Base-by-base conservation (phyloP, 768 basidiomycete genomes). In the Pholiota conissans region DNA sequence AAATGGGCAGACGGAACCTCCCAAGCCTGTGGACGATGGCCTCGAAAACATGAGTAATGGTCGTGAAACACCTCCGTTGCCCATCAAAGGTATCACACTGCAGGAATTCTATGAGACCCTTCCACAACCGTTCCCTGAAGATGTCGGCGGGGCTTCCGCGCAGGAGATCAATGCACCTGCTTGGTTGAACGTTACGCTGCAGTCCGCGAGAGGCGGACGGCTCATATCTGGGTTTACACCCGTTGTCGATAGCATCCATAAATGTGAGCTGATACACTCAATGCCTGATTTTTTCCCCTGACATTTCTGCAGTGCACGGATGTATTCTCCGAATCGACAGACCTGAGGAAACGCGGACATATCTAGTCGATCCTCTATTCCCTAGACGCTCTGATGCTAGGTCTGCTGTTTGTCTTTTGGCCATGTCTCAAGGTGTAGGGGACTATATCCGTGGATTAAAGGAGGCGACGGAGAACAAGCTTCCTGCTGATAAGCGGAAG, bases 301-400 rank as follows among this genome's bases (percentile, higher is more conserved):
- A 49, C 48, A 53, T 56, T 49, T 45, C 34, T 3, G 51, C 37
- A 87, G 84, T 84, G 13, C 82, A 86, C 35, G 88, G 88, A 3
- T 86, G 83, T 65, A 68, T 90, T 10, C 74, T 90, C 39, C 83
- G 84, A 26, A 61, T 91, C 5, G 76, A 79, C 39, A 79, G 81
- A 26, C 80, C 82, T 2, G 74, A 71, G 4, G 79, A 82, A 55
- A 79, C 76, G 34, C 76, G 73, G 40, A 83, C 85, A 0, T 91
- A 78, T 61, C 67, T 91, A 5, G 85, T 86, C 27, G 87, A 89
- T n/a, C 74, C 84, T 0, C 74, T 75, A 14, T 90, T 90, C 61
- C 62, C 74, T 2, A 86, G 82, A 63, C 83, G 83, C 3, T 70
- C 72, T 0, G 88, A 90, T 52, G 89, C 88, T n/a, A 89, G 86